Percentiles rank a stretch among this genome's conserved stretches.
These are phyloP conservation scores for Penicillium sp. DNA, from an alignment of 2,329 filamentous ascomycete genomes.

Conservation along the genomic window DNA sequence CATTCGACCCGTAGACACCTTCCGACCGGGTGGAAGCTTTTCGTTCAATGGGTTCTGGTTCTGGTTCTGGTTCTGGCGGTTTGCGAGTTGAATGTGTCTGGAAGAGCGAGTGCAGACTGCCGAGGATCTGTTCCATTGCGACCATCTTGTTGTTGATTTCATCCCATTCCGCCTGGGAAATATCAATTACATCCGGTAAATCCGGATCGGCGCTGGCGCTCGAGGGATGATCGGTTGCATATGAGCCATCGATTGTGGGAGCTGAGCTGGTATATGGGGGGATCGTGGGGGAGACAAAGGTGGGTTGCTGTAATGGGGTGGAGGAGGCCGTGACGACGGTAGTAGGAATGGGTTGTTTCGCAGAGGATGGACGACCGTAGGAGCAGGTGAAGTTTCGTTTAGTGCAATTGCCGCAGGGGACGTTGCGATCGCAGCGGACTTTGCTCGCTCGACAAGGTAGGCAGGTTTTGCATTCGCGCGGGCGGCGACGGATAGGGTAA, in stretches of 20 bases:
- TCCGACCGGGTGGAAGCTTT: slow-evolving; percentile 25
- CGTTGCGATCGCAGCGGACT: slow-evolving; percentile 48
- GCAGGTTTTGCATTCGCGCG: slow-evolving; percentile 49
- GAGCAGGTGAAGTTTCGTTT: slow-evolving; percentile 44
- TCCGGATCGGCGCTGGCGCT: slow-evolving; percentile 22
- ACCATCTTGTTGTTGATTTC: slow-evolving; percentile 38
- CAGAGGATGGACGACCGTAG: slow-evolving; percentile 33
- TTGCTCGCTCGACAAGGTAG: slow-evolving; percentile 52
- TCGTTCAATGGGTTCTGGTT: slow-evolving; percentile 14
- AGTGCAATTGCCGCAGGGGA: slow-evolving; percentile 44
- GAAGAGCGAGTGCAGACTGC: slow-evolving; percentile 35
- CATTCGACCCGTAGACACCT: slow-evolving; percentile 32
- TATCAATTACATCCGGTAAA: slow-evolving; percentile 30
- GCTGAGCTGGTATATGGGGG: slow-evolving; percentile 12
- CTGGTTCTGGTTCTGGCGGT: slow-evolving; percentile 18
- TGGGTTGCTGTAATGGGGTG: slow-evolving; percentile 18
- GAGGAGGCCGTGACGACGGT: slow-evolving; percentile 15
- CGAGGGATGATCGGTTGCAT: slow-evolving; percentile 19
- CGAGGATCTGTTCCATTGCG: slow-evolving; percentile 37
- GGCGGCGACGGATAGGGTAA: slow-evolving; percentile 39
- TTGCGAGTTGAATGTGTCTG: slow-evolving; percentile 27
- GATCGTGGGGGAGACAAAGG: slow-evolving; percentile 17
- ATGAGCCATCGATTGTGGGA: slow-evolving; percentile 21
- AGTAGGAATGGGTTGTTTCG: slow-evolving; percentile 15
- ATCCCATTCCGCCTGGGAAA: slow-evolving; percentile 38